These are phyloP conservation scores for Chaetomium globosum DNA, from an alignment of 2,329 filamentous ascomycete genomes.

Conservation along the genomic window DNA sequence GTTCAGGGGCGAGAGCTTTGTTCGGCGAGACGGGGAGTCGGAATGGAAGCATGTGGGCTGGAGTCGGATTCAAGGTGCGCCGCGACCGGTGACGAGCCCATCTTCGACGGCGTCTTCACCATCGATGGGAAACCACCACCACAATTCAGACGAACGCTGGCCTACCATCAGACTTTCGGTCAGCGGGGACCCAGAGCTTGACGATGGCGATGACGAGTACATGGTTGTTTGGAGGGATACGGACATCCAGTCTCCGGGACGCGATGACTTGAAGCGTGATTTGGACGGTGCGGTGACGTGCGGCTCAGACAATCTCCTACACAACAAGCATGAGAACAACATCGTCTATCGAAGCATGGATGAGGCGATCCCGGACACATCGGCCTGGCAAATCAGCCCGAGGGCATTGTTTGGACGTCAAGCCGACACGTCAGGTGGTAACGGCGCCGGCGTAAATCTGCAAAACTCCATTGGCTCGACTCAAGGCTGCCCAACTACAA, in stretches of 20 bases:
- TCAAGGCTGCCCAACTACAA: slow-evolving; percentile 82
- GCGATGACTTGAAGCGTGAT: slow-evolving; percentile 67
- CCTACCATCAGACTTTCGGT: slow-evolving; percentile 73
- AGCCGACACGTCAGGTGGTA: slow-evolving; percentile 70
- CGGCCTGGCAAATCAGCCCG: slow-evolving; percentile 61
- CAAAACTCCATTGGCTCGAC: slow-evolving; percentile 76
- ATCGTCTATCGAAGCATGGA: slow-evolving; percentile 62
- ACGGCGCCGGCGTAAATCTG: slow-evolving; percentile 79
- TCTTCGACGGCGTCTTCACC: slow-evolving; percentile 90
- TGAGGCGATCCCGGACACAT: slow-evolving; percentile 45
- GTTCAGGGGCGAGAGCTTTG: slow-evolving; percentile 77
- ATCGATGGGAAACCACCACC: slow-evolving; percentile 80
- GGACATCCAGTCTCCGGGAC: slow-evolving; percentile 63
- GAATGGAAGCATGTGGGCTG: slow-evolving; percentile 83
- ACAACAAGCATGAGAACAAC: slow-evolving; percentile 76
- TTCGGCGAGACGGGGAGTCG: slow-evolving; percentile 60
- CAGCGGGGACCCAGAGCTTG: slow-evolving; percentile 67
- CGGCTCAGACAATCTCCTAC: slow-evolving; percentile 71
- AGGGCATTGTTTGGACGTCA: slow-evolving; percentile 72
- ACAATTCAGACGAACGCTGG: slow-evolving; percentile 75
- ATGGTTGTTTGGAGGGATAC: slow-evolving; percentile 95
- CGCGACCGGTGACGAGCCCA: slow-evolving; percentile 72
- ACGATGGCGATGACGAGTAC: slow-evolving; percentile 63
- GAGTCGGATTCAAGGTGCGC: slow-evolving; percentile 80
- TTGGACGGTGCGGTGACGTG: slow-evolving; percentile 50